These are phyloP conservation scores for Verbascum thapsus DNA, from an alignment of 257 asterid species.

Conservation along the genomic window DNA sequence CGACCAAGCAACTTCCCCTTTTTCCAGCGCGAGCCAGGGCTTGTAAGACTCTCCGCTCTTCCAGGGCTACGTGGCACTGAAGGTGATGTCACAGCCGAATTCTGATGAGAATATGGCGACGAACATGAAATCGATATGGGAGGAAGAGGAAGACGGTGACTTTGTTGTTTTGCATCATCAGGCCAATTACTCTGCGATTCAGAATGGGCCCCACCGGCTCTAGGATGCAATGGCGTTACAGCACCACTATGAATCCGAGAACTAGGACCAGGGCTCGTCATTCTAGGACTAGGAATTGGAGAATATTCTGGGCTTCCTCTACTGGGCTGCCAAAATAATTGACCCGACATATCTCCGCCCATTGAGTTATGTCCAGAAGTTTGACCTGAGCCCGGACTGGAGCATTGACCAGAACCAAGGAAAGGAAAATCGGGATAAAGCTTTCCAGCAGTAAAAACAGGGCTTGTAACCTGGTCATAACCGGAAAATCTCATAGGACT, in stretches of 20 bases:
- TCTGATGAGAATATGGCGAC: constrained; percentile 76
- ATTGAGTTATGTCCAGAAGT: constrained; percentile 97
- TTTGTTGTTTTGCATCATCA: constrained; percentile 82
- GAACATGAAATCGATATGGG: constrained; percentile 63
- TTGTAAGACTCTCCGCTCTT: constrained; percentile 77
- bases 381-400: constrained; percentile 98
- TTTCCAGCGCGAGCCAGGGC: constrained; percentile 97
- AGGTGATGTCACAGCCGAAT: constrained; percentile 90
- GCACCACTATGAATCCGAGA: constrained; percentile 97
- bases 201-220: constrained; percentile 77
- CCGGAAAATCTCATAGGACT: constrained; percentile 81
- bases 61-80: constrained; percentile 97
- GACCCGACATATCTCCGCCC: constrained; percentile 96
- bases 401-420: constrained; percentile 96
- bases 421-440: constrained; percentile 63
- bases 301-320: constrained; percentile 96
- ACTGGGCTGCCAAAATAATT: constrained; percentile 85
- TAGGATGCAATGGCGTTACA: constrained; percentile 93
- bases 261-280: constrained; percentile 95
- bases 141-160: constrained; percentile 97
- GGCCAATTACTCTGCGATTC: constrained; percentile 74
- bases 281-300: constrained; percentile 92
- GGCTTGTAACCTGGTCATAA: constrained; percentile 61
- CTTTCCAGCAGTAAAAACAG: constrained; percentile 64
- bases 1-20: constrained; percentile 93